These are phyloP conservation scores for Scenedesmus sp. DNA, from an alignment of 163 green algal species.

Conservation along the genomic window DNA sequence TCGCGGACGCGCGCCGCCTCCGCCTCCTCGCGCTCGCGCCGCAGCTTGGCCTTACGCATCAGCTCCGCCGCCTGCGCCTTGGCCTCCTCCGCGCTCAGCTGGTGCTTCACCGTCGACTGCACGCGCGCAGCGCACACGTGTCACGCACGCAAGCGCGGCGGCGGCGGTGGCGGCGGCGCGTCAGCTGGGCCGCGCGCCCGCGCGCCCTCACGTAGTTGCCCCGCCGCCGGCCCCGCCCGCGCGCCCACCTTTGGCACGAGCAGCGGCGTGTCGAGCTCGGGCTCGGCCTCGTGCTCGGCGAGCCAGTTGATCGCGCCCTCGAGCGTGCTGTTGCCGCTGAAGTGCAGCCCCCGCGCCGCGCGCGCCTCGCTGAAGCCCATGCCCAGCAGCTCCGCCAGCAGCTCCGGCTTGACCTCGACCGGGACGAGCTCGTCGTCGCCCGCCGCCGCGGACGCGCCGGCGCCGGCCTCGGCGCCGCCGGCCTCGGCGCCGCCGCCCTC, in stretches of 20 bases:
- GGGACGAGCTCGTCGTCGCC: slow-evolving; percentile 44
- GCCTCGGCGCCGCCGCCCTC: background rate
- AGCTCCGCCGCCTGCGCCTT: slow-evolving; percentile 75
- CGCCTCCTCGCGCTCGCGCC: slow-evolving; percentile 86
- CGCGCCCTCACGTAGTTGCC: no score
- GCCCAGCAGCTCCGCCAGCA: slow-evolving; percentile 70
- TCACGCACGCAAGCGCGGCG: no score
- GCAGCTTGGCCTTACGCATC: slow-evolving; percentile 67
- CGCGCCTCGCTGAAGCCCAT: slow-evolving; percentile 80
- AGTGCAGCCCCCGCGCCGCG: slow-evolving; percentile 61
- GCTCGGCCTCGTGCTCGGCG: slow-evolving; percentile 70
- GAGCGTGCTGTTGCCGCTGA: slow-evolving; percentile 59
- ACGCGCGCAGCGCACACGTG: background rate
- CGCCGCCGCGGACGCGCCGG: slow-evolving; percentile 29
- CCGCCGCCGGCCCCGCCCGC: no score
- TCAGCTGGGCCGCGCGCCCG: no score
- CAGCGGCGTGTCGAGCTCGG: slow-evolving; percentile 77
- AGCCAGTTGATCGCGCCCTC: slow-evolving; percentile 83
- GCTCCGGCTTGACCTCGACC: slow-evolving; percentile 63
- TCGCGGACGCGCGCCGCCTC: slow-evolving; percentile 81
- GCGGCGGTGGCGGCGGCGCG: no score
- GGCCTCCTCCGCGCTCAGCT: slow-evolving; percentile 86
- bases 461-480: background rate
- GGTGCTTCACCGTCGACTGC: slow-evolving; percentile 62
- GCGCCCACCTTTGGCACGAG: slow-evolving; percentile 74